A percentile compares a stretch with the other conserved stretches of the same genome.
Conservation (phyloP, 2,329 filamentous ascomycete species). For the Exophiala calicioides region DNA sequence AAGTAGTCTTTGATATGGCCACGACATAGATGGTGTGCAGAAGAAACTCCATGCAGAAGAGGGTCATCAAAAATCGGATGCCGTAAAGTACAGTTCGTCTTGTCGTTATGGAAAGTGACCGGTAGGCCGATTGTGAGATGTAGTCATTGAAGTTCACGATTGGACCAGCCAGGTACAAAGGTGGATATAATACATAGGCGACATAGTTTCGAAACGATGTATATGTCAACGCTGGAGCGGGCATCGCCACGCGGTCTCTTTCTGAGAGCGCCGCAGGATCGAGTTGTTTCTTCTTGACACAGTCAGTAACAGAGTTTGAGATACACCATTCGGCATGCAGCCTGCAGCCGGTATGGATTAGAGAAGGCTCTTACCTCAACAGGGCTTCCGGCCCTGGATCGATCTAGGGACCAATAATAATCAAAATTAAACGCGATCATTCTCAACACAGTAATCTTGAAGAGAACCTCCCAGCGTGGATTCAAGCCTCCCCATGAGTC, state of each 20-base stretch:
- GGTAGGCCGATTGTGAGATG: conserved; percentile 79
- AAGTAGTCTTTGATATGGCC: conserved; percentile 80
- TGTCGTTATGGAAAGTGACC: conserved; percentile 67
- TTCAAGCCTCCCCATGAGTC: conserved; percentile 83
- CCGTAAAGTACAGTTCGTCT: conserved; percentile 77
- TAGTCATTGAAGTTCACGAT: conserved; percentile 99
- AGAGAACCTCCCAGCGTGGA: conserved; percentile 91
- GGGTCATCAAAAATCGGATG: conserved; percentile 74
- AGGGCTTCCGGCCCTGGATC: conserved; percentile 59
- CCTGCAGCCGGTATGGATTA: too few species aligned
- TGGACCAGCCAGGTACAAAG: conserved; percentile 87
- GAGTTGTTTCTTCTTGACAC: conserved; percentile 92
- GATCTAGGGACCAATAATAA: conserved; percentile 85
- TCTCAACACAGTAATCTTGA: conserved; percentile 91
- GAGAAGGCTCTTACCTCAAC: conserved; percentile 69
- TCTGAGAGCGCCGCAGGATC: conserved; percentile 86
- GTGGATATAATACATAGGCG: conserved; percentile 86
- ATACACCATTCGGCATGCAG: conserved; percentile 14
- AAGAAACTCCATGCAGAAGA: conserved; percentile 87
- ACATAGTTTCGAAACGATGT: conserved; percentile 80
- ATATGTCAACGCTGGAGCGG: conserved; percentile 70
- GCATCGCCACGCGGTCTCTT: conserved; percentile 76
- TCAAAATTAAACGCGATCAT: conserved; percentile 97
- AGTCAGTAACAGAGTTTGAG: conserved; percentile 54
- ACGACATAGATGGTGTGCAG: conserved; percentile 92